phyloP scores from a whole-genome alignment of 2,329 filamentous ascomycete genomes.

The Elsinoe necatrix region DNA sequence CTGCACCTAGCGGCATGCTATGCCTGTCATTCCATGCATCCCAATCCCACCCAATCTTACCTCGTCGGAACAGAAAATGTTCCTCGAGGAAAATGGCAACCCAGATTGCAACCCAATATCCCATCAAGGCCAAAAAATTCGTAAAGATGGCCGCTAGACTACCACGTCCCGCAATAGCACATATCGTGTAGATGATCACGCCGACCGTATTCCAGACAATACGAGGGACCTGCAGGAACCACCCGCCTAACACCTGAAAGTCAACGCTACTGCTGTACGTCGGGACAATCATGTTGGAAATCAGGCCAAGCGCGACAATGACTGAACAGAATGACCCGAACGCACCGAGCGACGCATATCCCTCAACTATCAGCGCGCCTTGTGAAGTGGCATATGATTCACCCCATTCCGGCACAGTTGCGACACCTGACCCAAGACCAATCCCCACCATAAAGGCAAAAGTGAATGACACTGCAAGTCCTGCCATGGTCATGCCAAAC shows the following conservation, averaged over 20 bases:
- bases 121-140: slow-evolving; percentile 62
- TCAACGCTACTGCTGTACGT: slow-evolving; percentile 59
- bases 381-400: slow-evolving; percentile 50
- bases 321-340: slow-evolving; percentile 63
- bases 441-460: slow-evolving; percentile 55
- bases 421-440: slow-evolving; percentile 52
- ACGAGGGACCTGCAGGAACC: slow-evolving; percentile 51
- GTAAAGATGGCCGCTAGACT: slow-evolving; percentile 57
- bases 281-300: slow-evolving; percentile 58
- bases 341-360: slow-evolving; percentile 48
- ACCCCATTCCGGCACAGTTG: slow-evolving; percentile 45
- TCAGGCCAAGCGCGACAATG: slow-evolving; percentile 54
- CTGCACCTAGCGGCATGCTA: slow-evolving; percentile 54
- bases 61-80: slow-evolving; percentile 52
- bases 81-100: slow-evolving; percentile 55
- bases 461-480: slow-evolving; percentile 50
- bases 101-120: slow-evolving; percentile 61
- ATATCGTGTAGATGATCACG: slow-evolving; percentile 55
- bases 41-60: slow-evolving; percentile 48
- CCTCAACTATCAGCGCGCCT: slow-evolving; percentile 57
- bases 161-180: slow-evolving; percentile 54
- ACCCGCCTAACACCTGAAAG: slow-evolving; percentile 56
- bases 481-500: slow-evolving; percentile 49
- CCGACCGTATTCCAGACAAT: slow-evolving; percentile 57
- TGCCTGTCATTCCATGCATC: slow-evolving; percentile 50